Percentiles rank a stretch among this genome's conserved stretches.
Evolutionary conservation across 768 basidiomycete genomes (phyloP).

Genomic region (Pulveroboletus sp.): DNA sequence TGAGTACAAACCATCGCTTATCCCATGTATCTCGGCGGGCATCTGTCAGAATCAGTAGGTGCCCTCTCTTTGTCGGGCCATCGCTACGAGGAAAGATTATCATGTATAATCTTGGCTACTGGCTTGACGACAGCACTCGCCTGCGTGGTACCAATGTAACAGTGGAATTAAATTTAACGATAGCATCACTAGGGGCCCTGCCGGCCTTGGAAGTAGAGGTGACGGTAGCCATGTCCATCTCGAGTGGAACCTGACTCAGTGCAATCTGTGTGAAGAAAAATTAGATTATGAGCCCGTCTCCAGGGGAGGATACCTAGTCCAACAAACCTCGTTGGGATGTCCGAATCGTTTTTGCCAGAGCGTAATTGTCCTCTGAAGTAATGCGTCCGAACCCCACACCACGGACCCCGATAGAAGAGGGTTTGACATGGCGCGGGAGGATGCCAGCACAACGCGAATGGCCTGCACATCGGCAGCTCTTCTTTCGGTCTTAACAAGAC

Average conservation of each 20-base stretch:
- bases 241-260: conserved; percentile 64
- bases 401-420: conserved; percentile 48
- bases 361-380: conserved; percentile 60
- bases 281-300: conserved; percentile 10
- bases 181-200: conserved; percentile 39
- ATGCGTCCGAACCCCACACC: conserved; percentile 58
- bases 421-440: conserved; percentile 42
- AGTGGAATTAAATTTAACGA: conserved; percentile 63
- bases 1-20: conserved; percentile 80
- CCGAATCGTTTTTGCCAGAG: conserved; percentile 87
- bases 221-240: conserved; percentile 37
- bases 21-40: conserved; percentile 80
- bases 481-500: conserved; percentile 65
- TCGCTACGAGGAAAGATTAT: conserved; percentile 46
- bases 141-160: conserved; percentile 70
- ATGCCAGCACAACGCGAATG: conserved; percentile 68
- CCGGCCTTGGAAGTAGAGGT: conserved; percentile 19
- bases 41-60: conserved; percentile 74
- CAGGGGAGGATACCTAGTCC: background rate
- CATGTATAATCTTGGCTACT: background rate
- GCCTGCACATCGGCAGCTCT: conserved; percentile 88
- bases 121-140: conserved; percentile 36
- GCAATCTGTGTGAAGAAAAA: conserved; percentile 56
- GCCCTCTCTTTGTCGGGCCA: conserved; percentile 78
- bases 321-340: conserved; percentile 63